These are phyloP conservation scores for Lathyrus oleraceus DNA, from an alignment of 306 rosid species.

Conservation along the genomic window DNA sequence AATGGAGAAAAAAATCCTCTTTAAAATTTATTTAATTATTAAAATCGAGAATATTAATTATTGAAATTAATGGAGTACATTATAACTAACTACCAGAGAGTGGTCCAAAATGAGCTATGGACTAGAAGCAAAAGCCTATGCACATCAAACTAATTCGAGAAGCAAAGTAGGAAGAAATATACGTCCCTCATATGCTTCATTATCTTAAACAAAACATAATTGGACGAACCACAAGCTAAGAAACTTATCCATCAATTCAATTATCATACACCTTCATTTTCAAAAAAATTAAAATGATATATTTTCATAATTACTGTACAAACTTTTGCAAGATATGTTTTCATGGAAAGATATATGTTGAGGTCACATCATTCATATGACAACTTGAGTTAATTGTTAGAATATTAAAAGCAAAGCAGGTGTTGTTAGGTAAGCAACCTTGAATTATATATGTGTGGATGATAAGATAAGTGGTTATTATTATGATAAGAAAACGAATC, in stretches of 20 bases:
- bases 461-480: conserved; percentile 25
- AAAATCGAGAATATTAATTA: no score
- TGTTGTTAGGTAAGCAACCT: neutral
- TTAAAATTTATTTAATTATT: no score
- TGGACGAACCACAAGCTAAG: neutral
- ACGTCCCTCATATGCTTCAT: neutral
- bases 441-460: conserved; percentile 7
- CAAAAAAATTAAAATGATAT: neutral
- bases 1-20: no score
- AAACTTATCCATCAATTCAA: neutral
- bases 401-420: neutral
- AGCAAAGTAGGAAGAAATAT: neutral
- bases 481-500: conserved; percentile 22
- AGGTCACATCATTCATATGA: neutral
- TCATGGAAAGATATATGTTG: neutral
- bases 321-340: neutral
- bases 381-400: neutral
- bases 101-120: no score
- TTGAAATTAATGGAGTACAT: no score
- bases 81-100: no score
- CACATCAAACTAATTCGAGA: neutral
- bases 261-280: neutral
- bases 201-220: neutral
- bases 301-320: neutral
- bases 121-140: neutral